Conservation (phyloP, 2,329 filamentous ascomycete genomes). For the Aspergillus quadricinctus region DNA sequence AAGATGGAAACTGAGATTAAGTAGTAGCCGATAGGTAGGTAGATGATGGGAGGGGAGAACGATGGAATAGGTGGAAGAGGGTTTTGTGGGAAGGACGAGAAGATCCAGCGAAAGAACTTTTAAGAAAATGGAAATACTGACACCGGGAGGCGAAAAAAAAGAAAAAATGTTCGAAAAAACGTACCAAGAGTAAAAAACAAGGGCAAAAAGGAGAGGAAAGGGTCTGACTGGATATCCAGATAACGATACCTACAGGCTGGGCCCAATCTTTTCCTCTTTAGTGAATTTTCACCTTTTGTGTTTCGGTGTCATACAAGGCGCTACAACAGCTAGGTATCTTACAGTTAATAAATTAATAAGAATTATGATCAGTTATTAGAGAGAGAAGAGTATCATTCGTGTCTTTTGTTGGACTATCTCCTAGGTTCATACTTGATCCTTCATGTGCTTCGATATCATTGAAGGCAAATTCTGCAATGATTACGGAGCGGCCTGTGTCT, state of each 20-base stretch:
- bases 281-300: neutral
- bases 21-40: slow-evolving; percentile 10
- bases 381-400: neutral
- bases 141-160: slow-evolving; percentile 25
- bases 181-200: slow-evolving; percentile 2
- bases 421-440: neutral
- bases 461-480: neutral
- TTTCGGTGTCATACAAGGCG: no score
- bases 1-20: slow-evolving; percentile 14
- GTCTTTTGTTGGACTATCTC: neutral
- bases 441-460: neutral
- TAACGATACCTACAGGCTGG: neutral
- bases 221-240: slow-evolving; percentile 1
- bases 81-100: slow-evolving; percentile 11
- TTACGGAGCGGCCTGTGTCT: neutral
- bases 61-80: slow-evolving; percentile 6
- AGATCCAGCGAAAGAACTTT: slow-evolving; percentile 9
- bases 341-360: neutral
- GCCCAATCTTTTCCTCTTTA: neutral
- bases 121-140: slow-evolving; percentile 9
- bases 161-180: slow-evolving; percentile 5
- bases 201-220: neutral
- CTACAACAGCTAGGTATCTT: neutral
- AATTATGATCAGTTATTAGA: neutral
- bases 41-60: slow-evolving; percentile 10